Evolutionary conservation across 441 rosid species (phyloP), one percentile per base, ranked within the genome.

Genomic region (Aquilaria agallochum): DNA sequence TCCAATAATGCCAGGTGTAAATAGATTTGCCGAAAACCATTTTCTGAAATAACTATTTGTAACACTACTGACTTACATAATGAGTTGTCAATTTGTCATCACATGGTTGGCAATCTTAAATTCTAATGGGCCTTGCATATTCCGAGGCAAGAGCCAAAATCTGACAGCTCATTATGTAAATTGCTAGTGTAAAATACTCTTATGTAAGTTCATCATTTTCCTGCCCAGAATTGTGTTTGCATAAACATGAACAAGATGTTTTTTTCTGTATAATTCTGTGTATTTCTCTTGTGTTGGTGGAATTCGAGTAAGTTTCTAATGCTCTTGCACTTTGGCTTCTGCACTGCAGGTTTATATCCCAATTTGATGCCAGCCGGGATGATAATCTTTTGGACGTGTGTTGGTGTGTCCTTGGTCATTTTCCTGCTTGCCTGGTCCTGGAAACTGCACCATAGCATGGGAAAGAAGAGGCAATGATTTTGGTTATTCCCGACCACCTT

Each of bases 301-400:
- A 11, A 14, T 15, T 56, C 60, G 44, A 33, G 3, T 33, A 9
- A 47, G 10, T 20, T 13, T 15, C 7, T 20, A 14, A 0, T 33
- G 8, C 11, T 20, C 33, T 53, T 20, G 3, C 31, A 11, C 2
- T 57, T 55, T 55, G 34, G 15, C 11, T 46, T 32, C 68, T 2
- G 10, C 2, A 20, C 47, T 10, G 34, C 75, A 95, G 99, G 99
- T 50, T 75, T 95, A 55, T 95, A 88, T 72, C 98, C 99, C 33
- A 83, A 83, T 5, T 70, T 85, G 30, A 95, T 95, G 99, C 98
- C 99, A 6, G 9, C 53, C 20, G 80, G 88, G 97, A 74, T 92
- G 85, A 80, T 80, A 56, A 68, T 75, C 44, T 82, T 90, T 60
- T 95, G 99, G 99, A 66, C 78, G 55, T 78, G 77, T 15, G 71